Base-by-base conservation (phyloP, 192 early-diverging fungal species). In the Coemansia sp. region DNA sequence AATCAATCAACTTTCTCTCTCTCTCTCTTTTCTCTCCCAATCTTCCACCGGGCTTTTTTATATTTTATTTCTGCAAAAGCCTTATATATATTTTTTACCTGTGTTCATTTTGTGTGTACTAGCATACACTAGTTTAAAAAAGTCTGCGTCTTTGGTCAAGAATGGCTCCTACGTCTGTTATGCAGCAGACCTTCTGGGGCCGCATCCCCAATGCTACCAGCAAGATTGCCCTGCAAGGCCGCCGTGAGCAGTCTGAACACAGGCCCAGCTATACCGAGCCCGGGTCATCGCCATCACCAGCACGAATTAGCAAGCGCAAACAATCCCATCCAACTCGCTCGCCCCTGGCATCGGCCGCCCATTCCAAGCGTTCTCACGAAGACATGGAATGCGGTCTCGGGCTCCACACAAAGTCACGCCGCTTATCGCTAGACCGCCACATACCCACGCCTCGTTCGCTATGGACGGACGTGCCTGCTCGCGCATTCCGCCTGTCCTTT, bases 221-320 rank as follows among this genome's bases (percentile, higher is more conserved):
- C 50, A 76, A 57, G 53, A 33, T 50, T 14, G 62, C 65, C 11
- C 44, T 76, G 44, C 72, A 65, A 26, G 57, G 47, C 30, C 65
- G 55, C 41, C 48, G 57, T 46, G 53, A 56, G 30, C 55, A 23
- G 28, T 23, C 39, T 6, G 40, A 45, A 14, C 47, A 40, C 33
- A 11, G 40, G 5, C 39, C 26, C 53, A 65, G 50, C 35, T 26
- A 57, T 38, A 12, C 10, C 26, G 23, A 26, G 37, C 41, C 33
- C 16, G 3, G 23, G 33, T 19, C 39, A 8, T 48, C 23, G 43
- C 37, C 14, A 35, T 28, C 58, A 20, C 54, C 53, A 7, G 14
- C 52, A 7, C 74, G 74, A 48, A 42, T 59, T 55, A 78, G 57
- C 64, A 78, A 78, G 59, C 74, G 74, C 64, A 78, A 78, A 64